A percentile compares a stretch with the other conserved stretches of the same genome.
Conservation (phyloP, 1,284 basidiomycete genomes). For the Malassezia restricta region DNA sequence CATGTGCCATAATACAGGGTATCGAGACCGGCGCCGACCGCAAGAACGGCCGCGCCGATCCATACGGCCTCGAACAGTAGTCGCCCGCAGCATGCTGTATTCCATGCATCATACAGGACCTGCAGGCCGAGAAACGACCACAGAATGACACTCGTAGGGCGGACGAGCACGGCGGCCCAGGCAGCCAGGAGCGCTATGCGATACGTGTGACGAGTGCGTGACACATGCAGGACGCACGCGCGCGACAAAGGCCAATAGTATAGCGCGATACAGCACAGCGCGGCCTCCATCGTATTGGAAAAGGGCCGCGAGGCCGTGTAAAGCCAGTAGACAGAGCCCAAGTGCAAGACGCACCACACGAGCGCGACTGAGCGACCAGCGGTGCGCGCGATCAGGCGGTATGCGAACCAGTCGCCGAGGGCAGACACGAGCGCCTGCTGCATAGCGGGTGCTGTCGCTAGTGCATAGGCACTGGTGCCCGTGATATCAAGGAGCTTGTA, state of each 20-base stretch:
- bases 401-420: slow-evolving; percentile 65
- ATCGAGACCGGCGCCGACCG: slow-evolving; percentile 53
- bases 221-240: not conserved
- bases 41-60: slow-evolving; percentile 45
- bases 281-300: slow-evolving; percentile 84
- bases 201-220: not conserved
- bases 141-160: slow-evolving; percentile 73
- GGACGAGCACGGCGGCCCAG: slow-evolving; percentile 59
- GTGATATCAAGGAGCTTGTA: slow-evolving; percentile 51
- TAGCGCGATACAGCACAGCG: slow-evolving; percentile 67
- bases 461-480: too few relatives aligned
- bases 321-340: slow-evolving; percentile 74
- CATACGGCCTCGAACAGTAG: not conserved
- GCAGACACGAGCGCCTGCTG: slow-evolving; percentile 71
- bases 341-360: slow-evolving; percentile 56
- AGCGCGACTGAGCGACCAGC: slow-evolving; percentile 55
- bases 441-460: not conserved
- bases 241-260: slow-evolving; percentile 56
- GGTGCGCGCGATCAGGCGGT: slow-evolving; percentile 55
- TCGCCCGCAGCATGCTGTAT: not conserved
- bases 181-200: not conserved
- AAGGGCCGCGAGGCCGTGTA: slow-evolving; percentile 74
- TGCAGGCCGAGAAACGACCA: slow-evolving; percentile 55
- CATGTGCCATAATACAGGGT: slow-evolving; percentile 56
- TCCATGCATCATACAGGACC: slow-evolving; percentile 10